Evolutionary conservation across 2,329 filamentous ascomycete genomes (phyloP), one percentile per base, ranked within the genome.

Genomic region (Helotiales sp.): DNA sequence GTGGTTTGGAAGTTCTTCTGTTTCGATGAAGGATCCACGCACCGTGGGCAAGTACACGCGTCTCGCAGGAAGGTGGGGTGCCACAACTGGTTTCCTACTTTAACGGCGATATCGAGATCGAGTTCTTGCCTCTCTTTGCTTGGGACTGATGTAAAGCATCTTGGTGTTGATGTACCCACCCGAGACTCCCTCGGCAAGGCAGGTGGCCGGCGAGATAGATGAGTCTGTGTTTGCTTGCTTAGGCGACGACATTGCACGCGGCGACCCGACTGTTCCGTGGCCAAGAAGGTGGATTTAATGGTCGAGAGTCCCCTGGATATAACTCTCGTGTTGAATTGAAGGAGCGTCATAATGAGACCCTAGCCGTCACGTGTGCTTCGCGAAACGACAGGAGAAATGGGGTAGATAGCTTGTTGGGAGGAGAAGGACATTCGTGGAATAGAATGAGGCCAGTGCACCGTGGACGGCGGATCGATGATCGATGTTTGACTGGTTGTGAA

Each of bases 1-100:
- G 78, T 77, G 1, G 85, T 86, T 54, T 81, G 80, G 71, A 90
- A 90, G 34, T 77, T 75, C 72, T 87, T 88, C 69, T 88, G 85
- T 40, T 77, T 79, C 15, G 83, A 85, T 40, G 81, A 79, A 3
- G 79, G 75, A 67, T 87, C 80, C 30, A 85, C 75, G 67, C 85
- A 88, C 44, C 61, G 66, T n/a, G 74, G 63, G 68, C 85, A 88
- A 19, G 73, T 68, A 72, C 85, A 88, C 56, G 79, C 73, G 69
- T 88, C 85, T 34, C 85, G 80, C 19, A 87, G 72, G 66, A 72
- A 75, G 7, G 69, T 40, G 22, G 62, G 54, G 38, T 59, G 53
- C 12, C 38, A 54, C 3, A 51, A 53, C 33, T 27, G 27, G 12
- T 53, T 19, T 17, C 33, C 50, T 7, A 53, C 30, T n/a, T 55